These are phyloP conservation scores for Penicillium dipodomyicola DNA, from an alignment of 495 filamentous ascomycete species.

Conservation along the genomic window DNA sequence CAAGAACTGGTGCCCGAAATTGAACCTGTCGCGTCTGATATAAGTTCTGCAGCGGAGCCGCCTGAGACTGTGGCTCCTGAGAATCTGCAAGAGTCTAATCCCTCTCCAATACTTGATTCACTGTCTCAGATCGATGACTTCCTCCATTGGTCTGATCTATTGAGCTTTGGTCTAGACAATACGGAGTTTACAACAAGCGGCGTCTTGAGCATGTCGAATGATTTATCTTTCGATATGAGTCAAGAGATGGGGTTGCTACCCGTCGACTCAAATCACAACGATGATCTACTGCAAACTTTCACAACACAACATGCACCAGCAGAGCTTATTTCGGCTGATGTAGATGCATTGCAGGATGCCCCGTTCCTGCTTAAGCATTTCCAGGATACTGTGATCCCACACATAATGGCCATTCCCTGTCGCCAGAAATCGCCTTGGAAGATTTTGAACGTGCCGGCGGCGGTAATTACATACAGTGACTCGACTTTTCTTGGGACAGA, in stretches of 20 bases:
- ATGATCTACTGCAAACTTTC: conserved; percentile 8
- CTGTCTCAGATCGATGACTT: conserved; percentile 34
- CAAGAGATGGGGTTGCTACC: conserved; percentile 12
- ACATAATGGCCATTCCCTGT: conserved; percentile 35
- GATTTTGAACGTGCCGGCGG: conserved; percentile 33
- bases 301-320: conserved; percentile 15
- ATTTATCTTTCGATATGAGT: conserved; percentile 18
- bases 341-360: conserved; percentile 25
- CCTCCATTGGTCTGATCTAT: conserved; percentile 36
- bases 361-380: conserved; percentile 34
- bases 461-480: conserved; percentile 33
- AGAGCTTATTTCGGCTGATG: conserved; percentile 5
- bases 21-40: not conserved
- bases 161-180: conserved; percentile 31
- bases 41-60: not conserved
- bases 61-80: conserved; percentile 7
- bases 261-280: not conserved
- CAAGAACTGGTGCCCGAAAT: not conserved
- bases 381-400: conserved; percentile 33
- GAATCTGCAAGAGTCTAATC: conserved; percentile 14
- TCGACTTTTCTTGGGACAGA: conserved; percentile 32
- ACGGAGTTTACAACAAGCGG: conserved; percentile 16
- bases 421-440: conserved; percentile 36
- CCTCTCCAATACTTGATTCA: conserved; percentile 27
- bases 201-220: conserved; percentile 20